Conservation (phyloP, 2,329 filamentous ascomycete species). For the Exophiala mesophila region DNA sequence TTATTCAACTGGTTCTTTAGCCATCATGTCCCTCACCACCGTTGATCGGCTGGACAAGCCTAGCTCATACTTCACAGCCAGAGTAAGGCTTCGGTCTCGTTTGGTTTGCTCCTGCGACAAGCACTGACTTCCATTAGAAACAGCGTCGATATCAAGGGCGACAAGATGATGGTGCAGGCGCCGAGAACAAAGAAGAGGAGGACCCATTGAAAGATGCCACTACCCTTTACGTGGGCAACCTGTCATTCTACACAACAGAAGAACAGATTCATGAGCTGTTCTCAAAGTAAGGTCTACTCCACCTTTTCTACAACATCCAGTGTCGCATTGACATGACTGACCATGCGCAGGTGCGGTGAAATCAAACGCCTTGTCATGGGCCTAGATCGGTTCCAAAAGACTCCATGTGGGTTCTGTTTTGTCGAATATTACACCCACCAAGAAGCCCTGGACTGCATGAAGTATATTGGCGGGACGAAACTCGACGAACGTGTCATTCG, state of each 20-base stretch:
- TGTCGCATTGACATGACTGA: too few species aligned
- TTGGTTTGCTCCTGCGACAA: too few species aligned
- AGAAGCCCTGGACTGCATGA: conserved; percentile 95
- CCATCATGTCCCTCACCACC: conserved; percentile 43
- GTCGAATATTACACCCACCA: conserved; percentile 99
- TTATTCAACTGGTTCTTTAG: too few species aligned
- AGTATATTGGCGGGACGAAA: conserved; percentile 97
- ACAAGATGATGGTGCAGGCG: conserved; percentile 53
- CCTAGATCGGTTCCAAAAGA: conserved; percentile 93
- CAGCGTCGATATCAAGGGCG: conserved; percentile 58
- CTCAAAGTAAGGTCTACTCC: conserved; percentile 56
- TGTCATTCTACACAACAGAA: conserved; percentile 98
- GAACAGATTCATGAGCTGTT: conserved; percentile 98
- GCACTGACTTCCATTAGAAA: conserved; percentile 21
- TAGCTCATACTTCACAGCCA: conserved; percentile 84
- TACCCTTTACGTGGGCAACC: conserved; percentile 94
- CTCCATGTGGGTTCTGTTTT: conserved; percentile 98
- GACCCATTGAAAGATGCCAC: conserved; percentile 83
- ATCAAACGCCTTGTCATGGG: conserved; percentile 99
- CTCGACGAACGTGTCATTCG: conserved; percentile 94
- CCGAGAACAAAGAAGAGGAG: conserved; percentile 53
- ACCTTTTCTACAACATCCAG: neutral
- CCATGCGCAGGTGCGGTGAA: conserved; percentile 64
- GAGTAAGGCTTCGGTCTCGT: conserved; percentile 62
- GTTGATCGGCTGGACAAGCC: conserved; percentile 90